Conservation (phyloP, 2,329 filamentous ascomycete genomes). For the Cladophialophora immunda region DNA sequence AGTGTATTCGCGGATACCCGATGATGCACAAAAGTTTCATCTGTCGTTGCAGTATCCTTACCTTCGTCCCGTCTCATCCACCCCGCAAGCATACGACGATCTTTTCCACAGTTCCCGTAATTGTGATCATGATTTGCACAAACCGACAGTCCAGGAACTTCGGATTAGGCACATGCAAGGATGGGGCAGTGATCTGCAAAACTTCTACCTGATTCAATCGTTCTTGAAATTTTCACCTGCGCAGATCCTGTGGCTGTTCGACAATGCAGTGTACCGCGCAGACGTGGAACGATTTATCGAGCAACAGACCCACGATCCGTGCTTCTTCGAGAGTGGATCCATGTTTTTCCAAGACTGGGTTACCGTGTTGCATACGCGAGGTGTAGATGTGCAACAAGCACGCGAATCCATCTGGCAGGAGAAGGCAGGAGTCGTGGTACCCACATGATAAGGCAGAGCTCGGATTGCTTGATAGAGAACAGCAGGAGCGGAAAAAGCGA, state of each 20-base stretch:
- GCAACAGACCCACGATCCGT: slow-evolving; percentile 57
- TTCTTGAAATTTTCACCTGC: slow-evolving; percentile 70
- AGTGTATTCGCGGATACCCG: slow-evolving; percentile 43
- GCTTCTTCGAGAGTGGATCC: slow-evolving; percentile 71
- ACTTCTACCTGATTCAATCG: slow-evolving; percentile 71
- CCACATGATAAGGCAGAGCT: background rate
- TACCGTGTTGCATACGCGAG: slow-evolving; percentile 64
- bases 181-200: slow-evolving; percentile 70
- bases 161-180: slow-evolving; percentile 61
- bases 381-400: slow-evolving; percentile 57
- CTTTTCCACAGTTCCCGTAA: slow-evolving; percentile 37
- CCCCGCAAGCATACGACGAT: slow-evolving; percentile 13
- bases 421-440: slow-evolving; percentile 28
- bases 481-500: background rate
- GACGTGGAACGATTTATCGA: slow-evolving; percentile 65
- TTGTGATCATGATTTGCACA: slow-evolving; percentile 15
- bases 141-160: slow-evolving; percentile 51
- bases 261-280: slow-evolving; percentile 64
- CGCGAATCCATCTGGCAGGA: slow-evolving; percentile 36
- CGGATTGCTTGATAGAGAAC: background rate
- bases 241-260: slow-evolving; percentile 66
- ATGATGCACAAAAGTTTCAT: slow-evolving; percentile 24
- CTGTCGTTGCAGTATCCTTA: slow-evolving; percentile 11
- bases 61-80: slow-evolving; percentile 2
- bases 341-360: slow-evolving; percentile 68